Conservation (phyloP, 164 flowering plant genomes). For the Tetracentron sinense region DNA sequence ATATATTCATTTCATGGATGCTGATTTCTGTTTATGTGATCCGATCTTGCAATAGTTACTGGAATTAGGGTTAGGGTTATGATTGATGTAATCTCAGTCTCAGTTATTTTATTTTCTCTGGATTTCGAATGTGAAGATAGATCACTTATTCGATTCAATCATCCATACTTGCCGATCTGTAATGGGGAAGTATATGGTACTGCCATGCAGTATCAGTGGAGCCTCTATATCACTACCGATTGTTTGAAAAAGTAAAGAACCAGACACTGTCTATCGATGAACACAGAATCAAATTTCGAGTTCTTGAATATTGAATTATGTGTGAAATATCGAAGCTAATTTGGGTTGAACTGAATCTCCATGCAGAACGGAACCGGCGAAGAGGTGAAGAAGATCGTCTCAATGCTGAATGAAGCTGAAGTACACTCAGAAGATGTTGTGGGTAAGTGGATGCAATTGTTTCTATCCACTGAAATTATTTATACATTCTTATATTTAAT, state of each 20-base stretch:
- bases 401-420: conserved; percentile 53
- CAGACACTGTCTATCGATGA: too few species aligned
- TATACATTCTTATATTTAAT: not conserved
- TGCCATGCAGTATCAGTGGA: too few species aligned
- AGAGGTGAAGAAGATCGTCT: conserved; percentile 82
- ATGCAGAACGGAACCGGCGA: conserved; percentile 78
- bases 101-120: not conserved
- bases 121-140: not conserved
- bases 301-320: too few species aligned
- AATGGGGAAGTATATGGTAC: too few species aligned
- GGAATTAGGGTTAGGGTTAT: not conserved
- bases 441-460: conserved; percentile 41
- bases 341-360: not conserved
- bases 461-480: not conserved
- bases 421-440: conserved; percentile 78
- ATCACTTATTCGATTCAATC: too few species aligned
- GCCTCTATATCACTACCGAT: too few species aligned
- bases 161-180: too few species aligned
- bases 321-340: not conserved
- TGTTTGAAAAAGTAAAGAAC: too few species aligned
- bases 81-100: not conserved
- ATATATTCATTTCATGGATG: not conserved
- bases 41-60: too few species aligned
- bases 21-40: not conserved
- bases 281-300: too few species aligned